Conservation (phyloP, 1,139 yeast species). For the Blastobotrys persicus region DNA sequence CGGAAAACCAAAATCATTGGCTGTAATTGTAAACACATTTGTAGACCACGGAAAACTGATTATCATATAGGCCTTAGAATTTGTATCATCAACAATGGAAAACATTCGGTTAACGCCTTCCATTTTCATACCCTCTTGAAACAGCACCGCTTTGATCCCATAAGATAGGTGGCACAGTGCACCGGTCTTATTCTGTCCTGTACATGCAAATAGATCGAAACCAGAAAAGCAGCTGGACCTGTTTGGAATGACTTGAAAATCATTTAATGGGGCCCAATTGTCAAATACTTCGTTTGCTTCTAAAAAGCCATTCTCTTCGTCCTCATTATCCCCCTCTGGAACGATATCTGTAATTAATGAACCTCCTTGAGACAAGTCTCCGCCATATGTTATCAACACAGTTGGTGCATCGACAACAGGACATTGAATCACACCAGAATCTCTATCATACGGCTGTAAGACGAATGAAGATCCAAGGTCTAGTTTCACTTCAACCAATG, state of each 20-base stretch:
- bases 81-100: conserved; percentile 24
- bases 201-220: conserved; percentile 49
- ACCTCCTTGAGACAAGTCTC: conserved; percentile 24
- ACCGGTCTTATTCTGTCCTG: conserved; percentile 45
- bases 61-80: conserved; percentile 32
- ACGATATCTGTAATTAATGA: conserved; percentile 3
- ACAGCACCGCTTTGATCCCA: conserved; percentile 42
- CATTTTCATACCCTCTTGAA: conserved; percentile 25
- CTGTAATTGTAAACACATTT: conserved; percentile 30
- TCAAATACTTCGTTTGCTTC: conserved; percentile 29
- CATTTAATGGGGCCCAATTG: conserved; percentile 53
- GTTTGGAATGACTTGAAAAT: conserved; percentile 34
- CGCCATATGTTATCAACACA: conserved; percentile 23
- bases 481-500: conserved; percentile 14
- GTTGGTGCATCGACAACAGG: conserved; percentile 14
- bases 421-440: conserved; percentile 5
- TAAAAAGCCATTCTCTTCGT: conserved; percentile 14
- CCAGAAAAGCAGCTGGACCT: conserved; percentile 26
- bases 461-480: conserved; percentile 23
- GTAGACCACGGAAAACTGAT: conserved; percentile 45
- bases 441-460: conserved; percentile 21
- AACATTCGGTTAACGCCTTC: conserved; percentile 26
- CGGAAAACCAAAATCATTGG: conserved; percentile 31
- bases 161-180: conserved; percentile 42
- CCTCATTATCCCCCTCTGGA: conserved; percentile 11